Conservation (phyloP, 2,329 filamentous ascomycete genomes). For the Fusarium avenaceum region DNA sequence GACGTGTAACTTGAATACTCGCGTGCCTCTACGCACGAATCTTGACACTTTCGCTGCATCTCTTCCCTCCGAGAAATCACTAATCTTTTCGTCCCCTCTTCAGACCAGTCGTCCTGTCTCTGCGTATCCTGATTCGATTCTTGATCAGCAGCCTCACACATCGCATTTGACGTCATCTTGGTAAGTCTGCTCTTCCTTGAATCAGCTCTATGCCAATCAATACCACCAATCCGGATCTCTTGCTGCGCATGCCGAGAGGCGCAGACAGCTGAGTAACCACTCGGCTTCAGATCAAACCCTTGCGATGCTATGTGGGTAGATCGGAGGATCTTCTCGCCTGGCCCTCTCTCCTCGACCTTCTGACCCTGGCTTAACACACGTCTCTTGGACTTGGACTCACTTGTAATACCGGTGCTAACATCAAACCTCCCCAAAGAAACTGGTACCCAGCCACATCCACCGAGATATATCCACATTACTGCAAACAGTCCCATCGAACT, state of each 20-base stretch:
- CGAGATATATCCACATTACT: not conserved
- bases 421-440: conserved; percentile 1
- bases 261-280: conserved; percentile 13
- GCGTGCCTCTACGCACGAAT: not conserved
- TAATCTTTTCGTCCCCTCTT: conserved; percentile 8
- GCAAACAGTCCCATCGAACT: not conserved
- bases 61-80: not conserved
- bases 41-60: conserved; percentile 9
- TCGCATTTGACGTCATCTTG: conserved; percentile 47
- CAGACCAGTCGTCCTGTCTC: conserved; percentile 22
- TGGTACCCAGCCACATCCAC: not conserved
- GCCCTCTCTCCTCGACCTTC: not conserved
- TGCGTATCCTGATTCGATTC: conserved; percentile 9
- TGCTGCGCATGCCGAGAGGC: conserved; percentile 24
- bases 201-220: conserved; percentile 31
- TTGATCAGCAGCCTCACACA: conserved; percentile 18
- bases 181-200: conserved; percentile 41
- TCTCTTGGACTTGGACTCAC: conserved; percentile 13
- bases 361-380: not conserved
- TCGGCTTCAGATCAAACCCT: conserved; percentile 1
- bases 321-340: not conserved
- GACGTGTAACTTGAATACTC: conserved; percentile 7
- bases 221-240: conserved; percentile 23
- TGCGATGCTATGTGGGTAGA: conserved; percentile 14
- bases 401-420: conserved; percentile 27